These are phyloP conservation scores for Umbelopsis sp. DNA, from an alignment of 371 early-diverging fungal genomes.

Conservation along the genomic window DNA sequence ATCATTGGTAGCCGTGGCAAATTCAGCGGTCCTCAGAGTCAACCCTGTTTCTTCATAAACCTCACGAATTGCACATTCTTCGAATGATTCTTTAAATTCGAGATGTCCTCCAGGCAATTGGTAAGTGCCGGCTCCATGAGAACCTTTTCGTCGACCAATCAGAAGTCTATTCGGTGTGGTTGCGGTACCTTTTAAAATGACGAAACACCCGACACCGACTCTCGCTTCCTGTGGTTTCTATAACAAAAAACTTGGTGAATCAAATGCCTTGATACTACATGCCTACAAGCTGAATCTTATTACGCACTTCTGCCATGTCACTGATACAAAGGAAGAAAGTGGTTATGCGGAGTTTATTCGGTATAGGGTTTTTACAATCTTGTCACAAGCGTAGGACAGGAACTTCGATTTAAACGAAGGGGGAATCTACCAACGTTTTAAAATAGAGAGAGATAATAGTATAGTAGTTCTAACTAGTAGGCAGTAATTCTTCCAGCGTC, in stretches of 20 bases:
- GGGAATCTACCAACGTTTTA: too few relatives aligned
- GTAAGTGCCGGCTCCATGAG: slow-evolving; percentile 67
- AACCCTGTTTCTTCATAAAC: slow-evolving; percentile 64
- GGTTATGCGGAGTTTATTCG: neutral
- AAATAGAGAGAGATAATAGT: too few relatives aligned
- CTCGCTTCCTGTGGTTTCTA: slow-evolving; percentile 16
- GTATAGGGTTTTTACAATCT: too few relatives aligned
- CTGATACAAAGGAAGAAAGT: neutral
- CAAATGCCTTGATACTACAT: too few relatives aligned
- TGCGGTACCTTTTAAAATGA: slow-evolving; percentile 28
- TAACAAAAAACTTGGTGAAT: too few relatives aligned
- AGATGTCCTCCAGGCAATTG: slow-evolving; percentile 71
- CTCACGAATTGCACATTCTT: slow-evolving; percentile 65
- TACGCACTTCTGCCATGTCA: neutral
- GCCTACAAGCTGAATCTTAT: neutral
- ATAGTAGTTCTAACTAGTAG: too few relatives aligned
- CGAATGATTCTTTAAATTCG: slow-evolving; percentile 63
- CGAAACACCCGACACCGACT: slow-evolving; percentile 59
- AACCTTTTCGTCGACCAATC: slow-evolving; percentile 62
- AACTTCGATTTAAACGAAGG: too few relatives aligned
- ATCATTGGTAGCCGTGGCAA: slow-evolving; percentile 62
- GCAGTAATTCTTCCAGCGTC: too few relatives aligned
- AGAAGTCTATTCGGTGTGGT: slow-evolving; percentile 32
- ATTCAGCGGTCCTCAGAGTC: slow-evolving; percentile 32
- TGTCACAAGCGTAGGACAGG: too few relatives aligned